These are phyloP conservation scores for Avena sativa DNA, from an alignment of 176 grass and related monocot genomes.

Conservation along the genomic window DNA sequence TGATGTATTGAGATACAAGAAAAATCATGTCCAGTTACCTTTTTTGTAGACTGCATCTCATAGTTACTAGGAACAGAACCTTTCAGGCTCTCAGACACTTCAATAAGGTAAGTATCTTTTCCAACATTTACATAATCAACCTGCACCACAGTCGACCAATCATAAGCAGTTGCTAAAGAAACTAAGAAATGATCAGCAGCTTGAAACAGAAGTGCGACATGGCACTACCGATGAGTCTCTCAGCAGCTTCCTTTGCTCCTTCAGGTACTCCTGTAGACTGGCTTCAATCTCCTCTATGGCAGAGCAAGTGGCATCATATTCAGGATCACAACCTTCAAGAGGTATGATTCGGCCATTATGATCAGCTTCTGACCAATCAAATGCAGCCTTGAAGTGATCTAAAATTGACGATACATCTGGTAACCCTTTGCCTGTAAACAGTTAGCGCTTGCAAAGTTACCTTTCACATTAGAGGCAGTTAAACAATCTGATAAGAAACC, in stretches of 20 bases:
- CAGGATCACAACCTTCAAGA: constrained; percentile 77
- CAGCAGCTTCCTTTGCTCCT: constrained; percentile 77
- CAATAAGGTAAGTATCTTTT: constrained; percentile 85
- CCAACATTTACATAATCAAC: constrained; percentile 90
- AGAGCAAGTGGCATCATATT: constrained; percentile 70
- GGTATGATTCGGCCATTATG: constrained; percentile 80
- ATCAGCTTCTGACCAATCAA: constrained; percentile 99
- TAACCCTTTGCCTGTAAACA: constrained; percentile 77
- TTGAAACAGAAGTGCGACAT: constrained; percentile 17
- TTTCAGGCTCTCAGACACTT: constrained; percentile 71
- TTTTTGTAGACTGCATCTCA: constrained; percentile 89
- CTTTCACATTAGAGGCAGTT: constrained; percentile 23
- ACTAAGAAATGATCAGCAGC: constrained; percentile 6
- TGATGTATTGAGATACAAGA: constrained; percentile 31
- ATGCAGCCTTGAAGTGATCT: constrained; percentile 83
- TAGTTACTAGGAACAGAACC: constrained; percentile 81
- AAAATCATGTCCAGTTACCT: constrained; percentile 43
- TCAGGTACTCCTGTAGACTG: constrained; percentile 69
- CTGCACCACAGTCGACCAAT: constrained; percentile 42
- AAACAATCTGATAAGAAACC: constrained; percentile 29
- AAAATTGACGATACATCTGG: constrained; percentile 68
- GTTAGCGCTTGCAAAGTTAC: constrained; percentile 42
- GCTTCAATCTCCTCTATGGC: constrained; percentile 73
- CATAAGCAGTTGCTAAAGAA: constrained; percentile 33
- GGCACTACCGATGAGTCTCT: constrained; percentile 60